Percentiles rank a stretch among this genome's conserved stretches.
Evolutionary conservation across 352 stramenopile species (phyloP).

Genomic region (Phytophthora melonis): DNA sequence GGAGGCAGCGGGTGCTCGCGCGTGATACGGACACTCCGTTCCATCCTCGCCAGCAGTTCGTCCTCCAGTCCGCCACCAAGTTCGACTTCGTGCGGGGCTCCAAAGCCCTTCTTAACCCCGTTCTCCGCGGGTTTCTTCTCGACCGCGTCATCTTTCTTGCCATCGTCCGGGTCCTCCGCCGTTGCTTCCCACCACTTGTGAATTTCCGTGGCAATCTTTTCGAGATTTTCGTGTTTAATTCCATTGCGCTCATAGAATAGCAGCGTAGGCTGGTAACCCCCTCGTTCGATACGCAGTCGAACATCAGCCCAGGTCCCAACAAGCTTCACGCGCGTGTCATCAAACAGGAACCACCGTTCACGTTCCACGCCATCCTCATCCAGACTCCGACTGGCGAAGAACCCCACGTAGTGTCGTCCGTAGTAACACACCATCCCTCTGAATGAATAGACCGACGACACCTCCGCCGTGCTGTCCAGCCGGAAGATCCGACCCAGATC

Average conservation of each 20-base stretch:
- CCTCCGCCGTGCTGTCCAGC: constrained; percentile 48
- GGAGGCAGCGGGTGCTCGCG: constrained; percentile 32
- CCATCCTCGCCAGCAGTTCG: constrained; percentile 43
- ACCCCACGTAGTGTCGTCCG: constrained; percentile 85
- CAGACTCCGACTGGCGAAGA: constrained; percentile 79
- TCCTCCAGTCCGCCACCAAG: constrained; percentile 36
- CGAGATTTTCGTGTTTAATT: constrained; percentile 67
- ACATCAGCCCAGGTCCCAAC: constrained; percentile 82
- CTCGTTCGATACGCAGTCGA: constrained; percentile 73
- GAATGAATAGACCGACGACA: constrained; percentile 68
- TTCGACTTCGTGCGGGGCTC: constrained; percentile 42
- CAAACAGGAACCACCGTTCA: constrained; percentile 85
- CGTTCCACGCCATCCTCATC: constrained; percentile 56
- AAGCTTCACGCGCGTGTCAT: constrained; percentile 84
- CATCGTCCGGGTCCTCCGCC: constrained; percentile 33
- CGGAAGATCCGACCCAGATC: constrained; percentile 79
- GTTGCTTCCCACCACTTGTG: constrained; percentile 82
- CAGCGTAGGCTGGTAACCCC: constrained; percentile 84
- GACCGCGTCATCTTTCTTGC: constrained; percentile 18
- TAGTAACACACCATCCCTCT: constrained; percentile 90
- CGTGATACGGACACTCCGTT: constrained; percentile 43
- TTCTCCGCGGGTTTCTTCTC: constrained; percentile 22
- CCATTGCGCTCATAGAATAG: constrained; percentile 85
- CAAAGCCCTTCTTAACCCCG: constrained; percentile 29
- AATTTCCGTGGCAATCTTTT: constrained; percentile 73